phyloP scores from a whole-genome alignment of 768 basidiomycete species.

The Mycena indigotica region DNA sequence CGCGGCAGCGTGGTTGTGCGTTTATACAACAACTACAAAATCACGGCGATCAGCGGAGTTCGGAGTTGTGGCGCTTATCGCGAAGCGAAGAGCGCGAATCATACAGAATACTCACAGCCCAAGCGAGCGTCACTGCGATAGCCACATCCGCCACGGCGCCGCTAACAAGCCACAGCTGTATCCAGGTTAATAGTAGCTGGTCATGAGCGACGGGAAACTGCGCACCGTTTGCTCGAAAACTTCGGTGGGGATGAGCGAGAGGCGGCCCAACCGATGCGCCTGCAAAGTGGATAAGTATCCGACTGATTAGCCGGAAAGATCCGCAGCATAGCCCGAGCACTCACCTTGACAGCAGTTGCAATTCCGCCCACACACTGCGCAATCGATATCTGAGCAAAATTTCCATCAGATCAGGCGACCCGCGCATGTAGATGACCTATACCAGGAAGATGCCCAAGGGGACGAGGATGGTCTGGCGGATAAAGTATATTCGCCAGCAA shows the following conservation, averaged over 20 bases:
- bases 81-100: no score
- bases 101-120: conserved; percentile 11
- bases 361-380: conserved; percentile 15
- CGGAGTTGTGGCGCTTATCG: background rate
- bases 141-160: conserved; percentile 16
- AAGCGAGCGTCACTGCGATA: conserved; percentile 17
- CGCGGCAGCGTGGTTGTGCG: background rate
- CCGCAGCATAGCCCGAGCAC: no score
- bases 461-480: conserved; percentile 11
- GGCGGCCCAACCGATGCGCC: conserved; percentile 15
- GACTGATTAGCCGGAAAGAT: no score
- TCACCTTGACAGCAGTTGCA: conserved; percentile 12
- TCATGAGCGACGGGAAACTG: conserved; percentile 2
- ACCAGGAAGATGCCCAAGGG: conserved; percentile 18
- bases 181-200: background rate
- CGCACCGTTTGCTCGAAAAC: conserved; percentile 12
- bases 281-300: background rate
- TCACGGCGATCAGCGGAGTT: background rate
- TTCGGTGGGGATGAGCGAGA: conserved; percentile 12
- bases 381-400: conserved; percentile 18
- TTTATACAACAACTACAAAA: conserved; percentile 9
- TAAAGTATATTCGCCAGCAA: conserved; percentile 23
- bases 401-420: no score
- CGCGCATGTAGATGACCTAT: background rate
- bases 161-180: conserved; percentile 20